Conservation (phyloP, 2,329 filamentous ascomycete genomes). For the Aciculosporium take region DNA sequence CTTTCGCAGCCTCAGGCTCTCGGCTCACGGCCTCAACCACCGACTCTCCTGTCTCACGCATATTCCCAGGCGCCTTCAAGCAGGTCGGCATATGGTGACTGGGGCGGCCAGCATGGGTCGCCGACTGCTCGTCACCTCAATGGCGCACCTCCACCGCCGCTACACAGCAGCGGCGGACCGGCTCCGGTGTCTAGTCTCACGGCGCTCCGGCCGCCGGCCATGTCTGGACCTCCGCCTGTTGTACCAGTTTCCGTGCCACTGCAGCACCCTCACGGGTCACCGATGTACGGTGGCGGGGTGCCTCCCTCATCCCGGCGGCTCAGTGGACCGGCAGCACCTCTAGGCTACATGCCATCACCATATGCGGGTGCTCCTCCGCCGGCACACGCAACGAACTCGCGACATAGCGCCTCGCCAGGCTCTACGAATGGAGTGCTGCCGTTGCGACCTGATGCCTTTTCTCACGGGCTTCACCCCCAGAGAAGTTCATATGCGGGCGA, state of each 20-base stretch:
- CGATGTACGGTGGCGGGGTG: conserved; percentile 27
- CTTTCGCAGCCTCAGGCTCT: conserved; percentile 13
- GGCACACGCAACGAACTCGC: conserved; percentile 12
- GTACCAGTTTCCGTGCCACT: conserved; percentile 27
- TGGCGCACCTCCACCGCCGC: conserved; percentile 25
- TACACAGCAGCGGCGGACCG: conserved; percentile 16
- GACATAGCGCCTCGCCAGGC: conserved; percentile 16
- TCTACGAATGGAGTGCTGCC: conserved; percentile 21
- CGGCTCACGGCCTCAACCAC: conserved; percentile 12
- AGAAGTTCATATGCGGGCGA: conserved; percentile 27
- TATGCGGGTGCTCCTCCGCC: conserved; percentile 15
- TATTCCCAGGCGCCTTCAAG: conserved; percentile 16
- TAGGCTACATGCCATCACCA: conserved; percentile 25
- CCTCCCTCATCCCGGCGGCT: conserved; percentile 34
- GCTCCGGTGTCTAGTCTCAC: conserved; percentile 22
- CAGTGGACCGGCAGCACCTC: conserved; percentile 26
- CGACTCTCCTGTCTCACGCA: conserved; percentile 11
- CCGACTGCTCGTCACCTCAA: conserved; percentile 36
- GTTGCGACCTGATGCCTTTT: conserved; percentile 19
- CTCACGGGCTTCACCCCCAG: conserved; percentile 29
- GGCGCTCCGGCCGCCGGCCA: conserved; percentile 35
- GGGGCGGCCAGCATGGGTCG: conserved; percentile 37
- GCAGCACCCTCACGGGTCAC: conserved; percentile 20
- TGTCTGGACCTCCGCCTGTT: conserved; percentile 27
- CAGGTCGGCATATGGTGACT: conserved; percentile 25